Conservation (phyloP, 345 rosid genomes). For the Erodium maritimum region DNA sequence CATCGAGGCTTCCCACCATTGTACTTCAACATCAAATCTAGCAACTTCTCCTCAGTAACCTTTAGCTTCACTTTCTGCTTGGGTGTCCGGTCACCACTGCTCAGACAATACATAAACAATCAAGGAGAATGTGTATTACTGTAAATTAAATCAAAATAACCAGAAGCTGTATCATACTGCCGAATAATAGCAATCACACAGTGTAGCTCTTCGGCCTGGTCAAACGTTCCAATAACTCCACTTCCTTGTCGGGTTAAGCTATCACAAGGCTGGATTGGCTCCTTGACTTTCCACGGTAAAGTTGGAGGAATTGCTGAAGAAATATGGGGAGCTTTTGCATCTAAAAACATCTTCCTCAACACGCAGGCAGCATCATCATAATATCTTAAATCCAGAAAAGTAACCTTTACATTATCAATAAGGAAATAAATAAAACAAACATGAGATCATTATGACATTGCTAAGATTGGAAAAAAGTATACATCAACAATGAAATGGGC, state of each 20-base stretch:
- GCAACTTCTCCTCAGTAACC: conserved; percentile 91
- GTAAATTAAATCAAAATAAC: conserved; percentile 1
- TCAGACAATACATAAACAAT: conserved; percentile 10
- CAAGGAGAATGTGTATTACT: conserved; percentile 6
- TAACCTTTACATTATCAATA: neutral
- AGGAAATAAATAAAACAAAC: neutral
- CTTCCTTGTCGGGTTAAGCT: conserved; percentile 96
- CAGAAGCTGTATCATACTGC: conserved; percentile 49
- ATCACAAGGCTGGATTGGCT: conserved; percentile 62
- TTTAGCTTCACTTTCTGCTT: conserved; percentile 98
- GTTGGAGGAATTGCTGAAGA: conserved; percentile 78
- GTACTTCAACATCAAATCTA: conserved; percentile 92
- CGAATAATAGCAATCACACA: conserved; percentile 94
- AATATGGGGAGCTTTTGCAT: conserved; percentile 98
- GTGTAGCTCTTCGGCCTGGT: conserved; percentile 93
- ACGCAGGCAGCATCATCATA: conserved; percentile 99
- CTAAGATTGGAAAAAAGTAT: neutral
- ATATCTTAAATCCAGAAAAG: conserved; percentile 37
- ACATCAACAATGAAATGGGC: too few species aligned
- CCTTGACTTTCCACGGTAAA: conserved; percentile 90
- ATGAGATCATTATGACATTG: neutral
- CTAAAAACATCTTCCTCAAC: conserved; percentile 87
- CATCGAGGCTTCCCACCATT: conserved; percentile 90
- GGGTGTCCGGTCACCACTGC: conserved; percentile 98
- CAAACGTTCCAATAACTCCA: conserved; percentile 86